Conservation (phyloP, 2,329 filamentous ascomycete genomes). For the Pestalotiopsis sp. region DNA sequence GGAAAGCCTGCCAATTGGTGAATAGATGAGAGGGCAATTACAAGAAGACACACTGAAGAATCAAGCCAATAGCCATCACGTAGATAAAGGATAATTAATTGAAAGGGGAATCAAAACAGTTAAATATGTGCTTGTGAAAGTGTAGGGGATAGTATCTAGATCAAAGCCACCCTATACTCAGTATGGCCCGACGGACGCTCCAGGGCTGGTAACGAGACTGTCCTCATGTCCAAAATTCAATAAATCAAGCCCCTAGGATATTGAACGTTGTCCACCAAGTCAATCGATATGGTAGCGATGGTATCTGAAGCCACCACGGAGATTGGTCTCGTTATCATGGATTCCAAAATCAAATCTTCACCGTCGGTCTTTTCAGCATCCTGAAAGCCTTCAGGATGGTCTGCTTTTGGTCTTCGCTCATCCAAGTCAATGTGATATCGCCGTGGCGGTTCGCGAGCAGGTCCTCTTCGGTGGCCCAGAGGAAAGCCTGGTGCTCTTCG, state of each 20-base stretch:
- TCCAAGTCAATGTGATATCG: slow-evolving; percentile 18
- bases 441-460: slow-evolving; percentile 11
- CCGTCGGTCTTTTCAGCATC: slow-evolving; percentile 8
- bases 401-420: slow-evolving; percentile 16
- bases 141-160: not conserved
- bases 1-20: too few relatives aligned
- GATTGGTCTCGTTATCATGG: not conserved
- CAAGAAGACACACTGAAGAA: too few relatives aligned
- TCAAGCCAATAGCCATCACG: too few relatives aligned
- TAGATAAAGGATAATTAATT: too few relatives aligned
- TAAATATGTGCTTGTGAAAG: not conserved
- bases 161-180: not conserved
- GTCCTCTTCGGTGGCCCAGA: slow-evolving; percentile 18
- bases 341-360: not conserved
- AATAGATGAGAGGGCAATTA: too few relatives aligned
- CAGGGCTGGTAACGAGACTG: not conserved
- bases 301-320: not conserved
- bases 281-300: too few relatives aligned
- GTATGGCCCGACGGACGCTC: not conserved
- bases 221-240: too few relatives aligned
- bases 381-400: slow-evolving; percentile 19
- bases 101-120: not conserved
- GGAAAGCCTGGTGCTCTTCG: slow-evolving; percentile 20
- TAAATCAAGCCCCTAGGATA: too few relatives aligned
- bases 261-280: too few relatives aligned